Conservation (phyloP, 768 basidiomycete species). For the Omphalotus guepiniiformis region DNA sequence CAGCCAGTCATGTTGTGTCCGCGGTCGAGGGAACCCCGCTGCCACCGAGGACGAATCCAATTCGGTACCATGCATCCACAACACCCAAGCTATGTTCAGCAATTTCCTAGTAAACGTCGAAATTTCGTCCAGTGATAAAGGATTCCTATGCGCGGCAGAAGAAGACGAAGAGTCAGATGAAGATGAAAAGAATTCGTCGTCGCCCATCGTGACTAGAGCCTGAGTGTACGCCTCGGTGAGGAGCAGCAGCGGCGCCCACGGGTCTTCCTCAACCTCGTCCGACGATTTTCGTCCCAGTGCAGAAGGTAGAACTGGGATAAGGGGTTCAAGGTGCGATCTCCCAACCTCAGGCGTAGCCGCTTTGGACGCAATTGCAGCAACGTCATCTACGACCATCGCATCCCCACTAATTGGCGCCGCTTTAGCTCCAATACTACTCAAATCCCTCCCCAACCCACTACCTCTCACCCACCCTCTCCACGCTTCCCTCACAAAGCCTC, state of each 20-base stretch:
- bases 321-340: conserved; percentile 4
- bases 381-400: conserved; percentile 30
- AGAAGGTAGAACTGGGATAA: neutral
- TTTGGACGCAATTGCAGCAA: conserved; percentile 8
- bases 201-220: conserved; percentile 85
- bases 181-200: conserved; percentile 87
- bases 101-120: conserved; percentile 69
- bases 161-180: conserved; percentile 12
- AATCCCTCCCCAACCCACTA: conserved; percentile 50
- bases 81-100: conserved; percentile 74
- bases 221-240: conserved; percentile 81
- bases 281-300: conserved; percentile 32
- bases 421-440: neutral
- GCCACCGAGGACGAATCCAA: conserved; percentile 24
- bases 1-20: conserved; percentile 52
- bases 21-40: conserved; percentile 36
- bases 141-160: conserved; percentile 50
- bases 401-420: too few species aligned
- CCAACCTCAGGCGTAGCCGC: neutral
- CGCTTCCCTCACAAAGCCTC: conserved; percentile 69
- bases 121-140: conserved; percentile 80
- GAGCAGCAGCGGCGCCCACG: conserved; percentile 73
- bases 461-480: conserved; percentile 58
- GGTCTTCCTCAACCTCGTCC: conserved; percentile 9
- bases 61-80: conserved; percentile 14